These are phyloP conservation scores for Tuber aestivum DNA, from an alignment of 495 filamentous ascomycete genomes.

Conservation along the genomic window DNA sequence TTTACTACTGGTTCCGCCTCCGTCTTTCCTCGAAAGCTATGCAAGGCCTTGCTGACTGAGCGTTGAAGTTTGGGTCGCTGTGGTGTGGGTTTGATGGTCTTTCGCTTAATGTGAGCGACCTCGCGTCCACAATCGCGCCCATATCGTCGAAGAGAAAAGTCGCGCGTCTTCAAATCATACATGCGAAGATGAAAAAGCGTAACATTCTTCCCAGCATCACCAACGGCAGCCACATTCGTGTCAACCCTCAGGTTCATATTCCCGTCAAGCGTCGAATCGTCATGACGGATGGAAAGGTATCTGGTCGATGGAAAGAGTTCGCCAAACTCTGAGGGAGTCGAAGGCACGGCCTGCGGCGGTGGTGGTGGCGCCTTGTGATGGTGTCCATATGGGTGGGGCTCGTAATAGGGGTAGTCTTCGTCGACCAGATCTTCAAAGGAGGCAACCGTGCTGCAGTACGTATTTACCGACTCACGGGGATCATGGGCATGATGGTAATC, in stretches of 20 bases:
- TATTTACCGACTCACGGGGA: slow-evolving; percentile 64
- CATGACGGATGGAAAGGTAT: slow-evolving; percentile 76
- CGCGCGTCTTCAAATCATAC: slow-evolving; percentile 79
- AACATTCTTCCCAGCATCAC: slow-evolving; percentile 53
- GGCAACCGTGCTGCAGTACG: slow-evolving; percentile 67
- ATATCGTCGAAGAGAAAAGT: slow-evolving; percentile 88
- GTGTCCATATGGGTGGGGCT: slow-evolving; percentile 44
- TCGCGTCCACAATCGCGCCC: slow-evolving; percentile 89
- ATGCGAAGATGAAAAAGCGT: slow-evolving; percentile 93
- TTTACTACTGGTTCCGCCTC: slow-evolving; percentile 47
- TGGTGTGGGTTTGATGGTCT: slow-evolving; percentile 47
- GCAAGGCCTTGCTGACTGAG: slow-evolving; percentile 71
- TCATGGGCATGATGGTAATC: slow-evolving; percentile 30
- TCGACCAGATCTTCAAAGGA: slow-evolving; percentile 59
- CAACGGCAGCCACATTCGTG: slow-evolving; percentile 55
- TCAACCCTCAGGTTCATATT: slow-evolving; percentile 97
- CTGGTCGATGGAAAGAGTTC: slow-evolving; percentile 79
- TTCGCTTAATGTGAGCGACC: slow-evolving; percentile 78
- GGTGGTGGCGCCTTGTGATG: slow-evolving; percentile 44
- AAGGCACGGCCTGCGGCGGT: slow-evolving; percentile 53
- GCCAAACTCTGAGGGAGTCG: slow-evolving; percentile 77
- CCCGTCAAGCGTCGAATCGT: slow-evolving; percentile 84
- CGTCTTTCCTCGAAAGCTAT: slow-evolving; percentile 58
- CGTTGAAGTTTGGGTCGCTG: slow-evolving; percentile 56
- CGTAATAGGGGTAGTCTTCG: slow-evolving; percentile 50